Evolutionary conservation across 2,329 filamentous ascomycete species (phyloP).

Genomic region (Phaeoacremonium minimum): DNA sequence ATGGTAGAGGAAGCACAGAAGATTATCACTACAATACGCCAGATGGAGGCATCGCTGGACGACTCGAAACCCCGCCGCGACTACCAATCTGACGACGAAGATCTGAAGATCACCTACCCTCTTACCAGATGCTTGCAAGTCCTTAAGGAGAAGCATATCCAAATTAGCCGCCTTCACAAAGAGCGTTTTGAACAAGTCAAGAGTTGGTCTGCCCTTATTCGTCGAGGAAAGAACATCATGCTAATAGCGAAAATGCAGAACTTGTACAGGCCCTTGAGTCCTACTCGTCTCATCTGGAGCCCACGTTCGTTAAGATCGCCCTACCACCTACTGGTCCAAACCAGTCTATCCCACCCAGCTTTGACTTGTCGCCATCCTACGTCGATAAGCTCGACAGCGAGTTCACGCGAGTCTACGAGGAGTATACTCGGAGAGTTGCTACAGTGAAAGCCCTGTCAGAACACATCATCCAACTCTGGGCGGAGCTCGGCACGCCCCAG

Average conservation of each 20-base stretch:
- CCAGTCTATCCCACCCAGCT: slow-evolving; percentile 72
- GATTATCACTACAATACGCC: slow-evolving; percentile 79
- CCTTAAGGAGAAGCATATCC: slow-evolving; percentile 81
- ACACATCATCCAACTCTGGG: slow-evolving; percentile 91
- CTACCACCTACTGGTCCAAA: slow-evolving; percentile 79
- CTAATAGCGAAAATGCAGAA: slow-evolving; percentile 52
- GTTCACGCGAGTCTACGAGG: slow-evolving; percentile 92
- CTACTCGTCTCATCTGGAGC: slow-evolving; percentile 92
- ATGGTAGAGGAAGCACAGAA: slow-evolving; percentile 86
- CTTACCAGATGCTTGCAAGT: slow-evolving; percentile 72
- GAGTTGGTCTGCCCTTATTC: slow-evolving; percentile 52
- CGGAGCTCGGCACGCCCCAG: slow-evolving; percentile 89
- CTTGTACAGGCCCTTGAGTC: slow-evolving; percentile 91
- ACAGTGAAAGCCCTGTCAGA: slow-evolving; percentile 72
- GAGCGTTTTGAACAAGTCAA: slow-evolving; percentile 95
- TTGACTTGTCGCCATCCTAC: slow-evolving; percentile 89
- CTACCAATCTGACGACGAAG: slow-evolving; percentile 59
- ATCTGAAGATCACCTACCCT: slow-evolving; percentile 76
- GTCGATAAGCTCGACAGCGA: slow-evolving; percentile 83
- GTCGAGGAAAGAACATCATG: slow-evolving; percentile 1
- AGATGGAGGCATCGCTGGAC: slow-evolving; percentile 90
- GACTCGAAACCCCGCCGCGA: slow-evolving; percentile 64
- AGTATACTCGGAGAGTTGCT: slow-evolving; percentile 80
- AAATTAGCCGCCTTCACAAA: slow-evolving; percentile 76
- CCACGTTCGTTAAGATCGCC: slow-evolving; percentile 78